A percentile compares a stretch with the other conserved stretches of the same genome.
Conservation (phyloP, 306 rosid genomes). For the Purshia tridentata region DNA sequence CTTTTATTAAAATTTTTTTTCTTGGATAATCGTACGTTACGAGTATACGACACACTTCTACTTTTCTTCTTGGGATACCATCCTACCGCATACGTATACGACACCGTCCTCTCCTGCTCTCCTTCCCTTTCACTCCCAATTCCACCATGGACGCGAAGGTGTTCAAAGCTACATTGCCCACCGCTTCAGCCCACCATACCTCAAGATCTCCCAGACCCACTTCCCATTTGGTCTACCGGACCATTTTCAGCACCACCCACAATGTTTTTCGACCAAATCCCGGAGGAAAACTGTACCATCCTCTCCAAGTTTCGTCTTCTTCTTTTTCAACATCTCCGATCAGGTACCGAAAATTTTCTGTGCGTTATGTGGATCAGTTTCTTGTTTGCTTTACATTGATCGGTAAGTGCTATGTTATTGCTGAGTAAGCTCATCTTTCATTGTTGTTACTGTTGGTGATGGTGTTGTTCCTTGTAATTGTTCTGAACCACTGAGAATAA, state of each 20-base stretch:
- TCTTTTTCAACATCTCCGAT: constrained; percentile 12
- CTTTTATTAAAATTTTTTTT: no score
- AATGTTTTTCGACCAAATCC: not conserved
- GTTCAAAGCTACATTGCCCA: not conserved
- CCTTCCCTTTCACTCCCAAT: not conserved
- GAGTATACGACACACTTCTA: no score
- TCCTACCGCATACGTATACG: no score
- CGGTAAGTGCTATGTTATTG: not conserved
- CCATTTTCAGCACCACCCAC: not conserved
- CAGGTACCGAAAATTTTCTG: constrained; percentile 22
- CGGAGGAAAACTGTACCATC: not conserved
- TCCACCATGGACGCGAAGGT: constrained; percentile 33
- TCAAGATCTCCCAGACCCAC: constrained; percentile 15
- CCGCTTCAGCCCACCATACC: constrained; percentile 14
- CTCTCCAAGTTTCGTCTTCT: constrained; percentile 25
- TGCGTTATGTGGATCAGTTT: not conserved
- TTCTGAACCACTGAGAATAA: not conserved
- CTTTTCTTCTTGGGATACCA: no score
- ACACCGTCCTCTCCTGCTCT: not conserved
- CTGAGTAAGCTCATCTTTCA: not conserved
- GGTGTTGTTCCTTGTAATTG: not conserved
- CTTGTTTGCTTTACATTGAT: not conserved
- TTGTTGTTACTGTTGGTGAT: not conserved
- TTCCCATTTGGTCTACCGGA: constrained; percentile 18
- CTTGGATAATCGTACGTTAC: no score